Percentiles rank a stretch among this genome's conserved stretches.
Evolutionary conservation across 179 eudicot species (phyloP).

Genomic region (Drosera spatulata): DNA sequence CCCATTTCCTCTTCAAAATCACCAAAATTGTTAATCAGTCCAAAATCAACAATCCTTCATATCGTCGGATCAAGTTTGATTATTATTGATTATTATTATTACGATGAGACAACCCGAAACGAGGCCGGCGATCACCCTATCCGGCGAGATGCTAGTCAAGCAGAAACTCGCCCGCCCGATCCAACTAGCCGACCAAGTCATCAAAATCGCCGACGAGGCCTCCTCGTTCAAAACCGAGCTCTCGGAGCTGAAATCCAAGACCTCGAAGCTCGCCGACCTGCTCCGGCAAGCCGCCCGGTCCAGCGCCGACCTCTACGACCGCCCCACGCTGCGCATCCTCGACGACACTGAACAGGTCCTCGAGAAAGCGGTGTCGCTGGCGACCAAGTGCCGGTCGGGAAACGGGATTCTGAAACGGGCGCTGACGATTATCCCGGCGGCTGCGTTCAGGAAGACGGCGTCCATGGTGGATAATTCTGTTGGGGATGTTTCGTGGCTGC

Average conservation of each 20-base stretch:
- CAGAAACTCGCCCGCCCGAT: conserved; percentile 50
- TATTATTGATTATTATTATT: too few species aligned
- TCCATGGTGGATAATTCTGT: conserved; percentile 50
- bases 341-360: conserved; percentile 58
- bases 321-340: conserved; percentile 63
- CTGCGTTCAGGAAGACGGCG: conserved; percentile 33
- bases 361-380: conserved; percentile 41
- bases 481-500: conserved; percentile 63
- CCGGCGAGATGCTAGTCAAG: conserved; percentile 32
- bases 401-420: conserved; percentile 51
- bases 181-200: conserved; percentile 54
- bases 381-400: conserved; percentile 41
- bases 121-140: too few species aligned
- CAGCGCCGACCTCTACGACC: conserved; percentile 48
- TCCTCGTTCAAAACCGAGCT: conserved; percentile 40
- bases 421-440: conserved; percentile 54
- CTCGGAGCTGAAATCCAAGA: conserved; percentile 36
- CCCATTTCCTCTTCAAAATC: too few species aligned
- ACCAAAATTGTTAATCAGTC: too few species aligned
- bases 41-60: too few species aligned
- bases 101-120: too few species aligned
- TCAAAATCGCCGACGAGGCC: conserved; percentile 42
- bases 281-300: conserved; percentile 62
- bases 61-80: too few species aligned
- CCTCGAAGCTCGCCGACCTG: conserved; percentile 41